These are phyloP conservation scores for Talinum fruticosum DNA, from an alignment of 148 eudicot species.

Conservation along the genomic window DNA sequence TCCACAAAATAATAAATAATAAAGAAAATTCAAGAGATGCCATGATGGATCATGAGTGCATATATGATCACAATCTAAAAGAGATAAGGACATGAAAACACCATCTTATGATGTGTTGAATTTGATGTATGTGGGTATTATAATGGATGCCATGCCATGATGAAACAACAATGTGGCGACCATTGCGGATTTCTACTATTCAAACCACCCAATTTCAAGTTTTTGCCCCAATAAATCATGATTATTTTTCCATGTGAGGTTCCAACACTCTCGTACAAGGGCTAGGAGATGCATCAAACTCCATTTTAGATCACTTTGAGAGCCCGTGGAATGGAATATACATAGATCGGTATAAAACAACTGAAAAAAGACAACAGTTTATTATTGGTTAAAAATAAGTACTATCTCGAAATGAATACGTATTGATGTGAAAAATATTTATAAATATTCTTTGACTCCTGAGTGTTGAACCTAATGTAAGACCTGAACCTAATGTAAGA, in stretches of 20 bases:
- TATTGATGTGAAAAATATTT: too few species aligned
- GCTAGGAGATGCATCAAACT: neutral
- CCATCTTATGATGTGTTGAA: neutral
- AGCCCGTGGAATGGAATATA: neutral
- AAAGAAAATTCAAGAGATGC: slow-evolving; percentile 21
- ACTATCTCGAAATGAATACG: too few species aligned
- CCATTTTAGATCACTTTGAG: slow-evolving; percentile 24
- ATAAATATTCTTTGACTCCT: too few species aligned
- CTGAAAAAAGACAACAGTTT: too few species aligned
- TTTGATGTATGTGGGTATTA: neutral
- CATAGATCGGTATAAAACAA: too few species aligned
- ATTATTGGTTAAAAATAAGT: too few species aligned
- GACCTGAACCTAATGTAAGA: too few species aligned
- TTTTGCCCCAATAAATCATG: slow-evolving; percentile 29
- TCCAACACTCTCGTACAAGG: slow-evolving; percentile 17
- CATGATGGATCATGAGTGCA: slow-evolving; percentile 27
- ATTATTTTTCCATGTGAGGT: slow-evolving; percentile 25
- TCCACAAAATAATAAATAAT: neutral
- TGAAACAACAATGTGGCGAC: neutral
- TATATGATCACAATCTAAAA: slow-evolving; percentile 12
- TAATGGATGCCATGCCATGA: slow-evolving; percentile 17
- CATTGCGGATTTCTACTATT: slow-evolving; percentile 20
- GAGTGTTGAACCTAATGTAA: too few species aligned
- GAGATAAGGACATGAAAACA: slow-evolving; percentile 10
- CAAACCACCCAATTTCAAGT: slow-evolving; percentile 14